phyloP scores from a whole-genome alignment of 2,329 filamentous ascomycete genomes.

The Trichocomaceae sp. region DNA sequence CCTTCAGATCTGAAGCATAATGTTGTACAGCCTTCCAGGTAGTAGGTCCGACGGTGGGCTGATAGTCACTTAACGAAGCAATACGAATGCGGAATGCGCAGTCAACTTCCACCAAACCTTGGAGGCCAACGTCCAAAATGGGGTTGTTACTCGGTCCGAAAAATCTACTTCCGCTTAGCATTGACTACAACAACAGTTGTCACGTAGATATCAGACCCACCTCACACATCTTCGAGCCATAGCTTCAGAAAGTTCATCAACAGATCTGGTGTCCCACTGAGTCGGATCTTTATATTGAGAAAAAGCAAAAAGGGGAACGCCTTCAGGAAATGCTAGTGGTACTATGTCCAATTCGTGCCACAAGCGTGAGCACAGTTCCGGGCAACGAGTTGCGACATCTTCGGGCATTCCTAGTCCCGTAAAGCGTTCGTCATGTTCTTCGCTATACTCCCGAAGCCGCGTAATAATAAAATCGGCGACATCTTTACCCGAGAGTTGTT shows the following conservation, averaged over 20 bases:
- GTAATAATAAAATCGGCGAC: slow-evolving; percentile 56
- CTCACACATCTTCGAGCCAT: slow-evolving; percentile 73
- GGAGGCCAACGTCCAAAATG: slow-evolving; percentile 58
- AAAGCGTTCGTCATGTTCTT: slow-evolving; percentile 64
- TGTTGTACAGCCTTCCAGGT: slow-evolving; percentile 63
- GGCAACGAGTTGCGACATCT: slow-evolving; percentile 54
- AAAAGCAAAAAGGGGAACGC: slow-evolving; percentile 19
- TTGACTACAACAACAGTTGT: background rate
- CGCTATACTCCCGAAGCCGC: slow-evolving; percentile 54
- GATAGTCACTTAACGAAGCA: slow-evolving; percentile 52
- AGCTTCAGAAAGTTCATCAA: slow-evolving; percentile 76
- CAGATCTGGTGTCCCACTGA: slow-evolving; percentile 48
- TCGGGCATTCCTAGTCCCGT: slow-evolving; percentile 65
- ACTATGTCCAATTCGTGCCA: slow-evolving; percentile 74
- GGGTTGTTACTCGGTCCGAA: slow-evolving; percentile 69
- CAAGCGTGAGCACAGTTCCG: slow-evolving; percentile 60
- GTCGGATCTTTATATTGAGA: background rate
- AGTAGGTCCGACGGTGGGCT: slow-evolving; percentile 51
- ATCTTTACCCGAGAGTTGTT: slow-evolving; percentile 34
- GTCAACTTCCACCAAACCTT: slow-evolving; percentile 65
- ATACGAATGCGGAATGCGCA: slow-evolving; percentile 58
- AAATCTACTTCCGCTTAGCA: slow-evolving; percentile 40
- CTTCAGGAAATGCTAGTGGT: slow-evolving; percentile 55
- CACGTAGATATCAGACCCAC: slow-evolving; percentile 40
- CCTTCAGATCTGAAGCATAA: slow-evolving; percentile 57